Evolutionary conservation across 495 filamentous ascomycete species (phyloP).

Genomic region (Trichoderma gamsii): DNA sequence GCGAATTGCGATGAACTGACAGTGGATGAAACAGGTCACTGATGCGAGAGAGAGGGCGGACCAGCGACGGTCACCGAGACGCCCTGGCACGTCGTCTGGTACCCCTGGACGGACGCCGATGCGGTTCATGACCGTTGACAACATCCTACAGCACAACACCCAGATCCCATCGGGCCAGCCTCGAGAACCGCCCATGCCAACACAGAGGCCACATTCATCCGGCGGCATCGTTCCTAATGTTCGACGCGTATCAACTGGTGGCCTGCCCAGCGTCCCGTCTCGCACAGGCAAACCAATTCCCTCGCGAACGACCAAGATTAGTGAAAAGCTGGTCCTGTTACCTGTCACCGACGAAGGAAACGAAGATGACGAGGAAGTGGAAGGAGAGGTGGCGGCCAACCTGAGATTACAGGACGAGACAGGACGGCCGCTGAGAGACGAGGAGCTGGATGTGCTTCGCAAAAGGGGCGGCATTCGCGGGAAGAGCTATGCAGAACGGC

Average conservation of each 20-base stretch:
- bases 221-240: slow-evolving; percentile 39
- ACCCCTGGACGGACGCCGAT: slow-evolving; percentile 40
- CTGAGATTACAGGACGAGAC: slow-evolving; percentile 53
- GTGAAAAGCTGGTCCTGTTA: slow-evolving; percentile 90
- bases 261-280: slow-evolving; percentile 39
- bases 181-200: slow-evolving; percentile 55
- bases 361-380: slow-evolving; percentile 41
- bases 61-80: slow-evolving; percentile 21
- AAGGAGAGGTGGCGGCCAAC: slow-evolving; percentile 38
- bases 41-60: slow-evolving; percentile 31
- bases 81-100: slow-evolving; percentile 14
- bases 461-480: slow-evolving; percentile 61
- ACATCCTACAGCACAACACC: slow-evolving; percentile 85
- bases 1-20: slow-evolving; percentile 13
- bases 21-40: slow-evolving; percentile 26
- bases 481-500: slow-evolving; percentile 90
- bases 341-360: slow-evolving; percentile 69
- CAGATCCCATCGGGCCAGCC: slow-evolving; percentile 95
- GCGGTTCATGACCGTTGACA: slow-evolving; percentile 92
- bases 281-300: slow-evolving; percentile 65
- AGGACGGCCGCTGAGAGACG: slow-evolving; percentile 65
- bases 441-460: slow-evolving; percentile 62
- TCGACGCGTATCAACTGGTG: slow-evolving; percentile 33
- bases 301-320: slow-evolving; percentile 81
- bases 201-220: slow-evolving; percentile 42